Evolutionary conservation across 495 filamentous ascomycete species (phyloP), one percentile per base, ranked within the genome.

Genomic region (Aspergillus sparsus): DNA sequence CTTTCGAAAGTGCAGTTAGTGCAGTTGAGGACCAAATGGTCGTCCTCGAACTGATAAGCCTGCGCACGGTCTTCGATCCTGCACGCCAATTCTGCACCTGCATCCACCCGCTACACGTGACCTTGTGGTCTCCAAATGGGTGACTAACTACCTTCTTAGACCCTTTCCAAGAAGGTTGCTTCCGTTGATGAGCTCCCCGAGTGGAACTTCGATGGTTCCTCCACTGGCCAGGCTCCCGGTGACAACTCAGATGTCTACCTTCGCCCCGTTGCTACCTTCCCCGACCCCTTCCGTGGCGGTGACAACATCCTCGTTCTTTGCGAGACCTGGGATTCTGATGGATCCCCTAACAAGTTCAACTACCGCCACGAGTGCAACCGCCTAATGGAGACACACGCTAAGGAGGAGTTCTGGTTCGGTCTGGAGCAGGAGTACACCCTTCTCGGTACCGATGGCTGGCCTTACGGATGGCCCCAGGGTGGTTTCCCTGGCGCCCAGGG

Each of bases 191-290:
- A 97, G 61, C 91, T 98, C 60, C 91, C 93, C 61, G 91, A 96
- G 75, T 98, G 94, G 94, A 98, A 98, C 83, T 98, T 98, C 71
- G 94, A 98, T 72, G 94, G 94, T 73, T 96, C 91, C 55, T 97
- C 92, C 16, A 96, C 91, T 66, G 90, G 82, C 68, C 94, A 98
- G 77, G 94, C 94, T 55, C 91, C 92, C 35, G 91, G 93, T 71
- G 90, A 93, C 76, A 92, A 98, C 84, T 97, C 93, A 57, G 94
- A 98, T 80, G 88, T 98, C 85, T 97, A 96, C 83, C 89, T 98
- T 61, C 89, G 90, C 70, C 94, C 94, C 58, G 85, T 90, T 57
- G 90, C 91, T 63, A 86, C 89, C 78, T 98, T 82, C 84, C 91
- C 93, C 62, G 93, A 97, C 60, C 94, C 94, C 49, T 93, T 97